phyloP scores from a whole-genome alignment of 192 early-diverging fungal genomes.

The Backusella tuberculispora region DNA sequence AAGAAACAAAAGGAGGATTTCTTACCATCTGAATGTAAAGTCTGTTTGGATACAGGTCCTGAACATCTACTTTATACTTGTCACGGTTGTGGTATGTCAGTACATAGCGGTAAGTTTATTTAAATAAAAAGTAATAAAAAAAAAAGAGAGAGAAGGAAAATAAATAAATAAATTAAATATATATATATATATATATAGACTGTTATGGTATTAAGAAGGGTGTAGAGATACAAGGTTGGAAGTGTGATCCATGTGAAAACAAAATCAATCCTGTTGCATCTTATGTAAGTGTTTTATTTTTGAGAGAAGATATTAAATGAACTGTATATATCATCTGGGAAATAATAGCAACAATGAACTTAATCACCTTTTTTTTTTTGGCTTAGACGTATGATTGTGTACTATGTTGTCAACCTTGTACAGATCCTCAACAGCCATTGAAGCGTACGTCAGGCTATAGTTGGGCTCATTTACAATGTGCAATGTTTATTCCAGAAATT shows the following conservation, averaged over 20 bases:
- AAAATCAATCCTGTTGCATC: conserved; percentile 60
- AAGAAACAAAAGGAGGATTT: background rate
- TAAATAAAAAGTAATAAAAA: too few relatives aligned
- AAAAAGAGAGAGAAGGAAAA: background rate
- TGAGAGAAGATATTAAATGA: background rate
- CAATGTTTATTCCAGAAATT: conserved; percentile 59
- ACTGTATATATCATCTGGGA: too few relatives aligned
- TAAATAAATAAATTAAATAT: background rate
- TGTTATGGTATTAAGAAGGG: conserved; percentile 50
- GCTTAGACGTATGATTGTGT: conserved; percentile 64
- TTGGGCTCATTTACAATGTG: conserved; percentile 78
- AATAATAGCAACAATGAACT: too few relatives aligned
- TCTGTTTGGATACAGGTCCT: conserved; percentile 40
- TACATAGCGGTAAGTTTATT: conserved; percentile 46
- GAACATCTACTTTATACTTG: conserved; percentile 46
- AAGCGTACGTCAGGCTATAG: conserved; percentile 75
- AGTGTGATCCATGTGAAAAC: conserved; percentile 68
- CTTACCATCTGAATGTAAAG: background rate
- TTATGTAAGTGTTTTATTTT: conserved; percentile 44
- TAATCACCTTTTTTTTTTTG: background rate
- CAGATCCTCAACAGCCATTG: conserved; percentile 50
- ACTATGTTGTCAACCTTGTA: conserved; percentile 54
- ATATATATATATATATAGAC: conserved; percentile 31
- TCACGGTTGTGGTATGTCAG: conserved; percentile 48
- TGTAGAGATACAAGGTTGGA: conserved; percentile 33